Percentiles rank a stretch among this genome's conserved stretches.
phyloP scores from a whole-genome alignment of 2,329 filamentous ascomycete species.

The Aspergillus intermedius region DNA sequence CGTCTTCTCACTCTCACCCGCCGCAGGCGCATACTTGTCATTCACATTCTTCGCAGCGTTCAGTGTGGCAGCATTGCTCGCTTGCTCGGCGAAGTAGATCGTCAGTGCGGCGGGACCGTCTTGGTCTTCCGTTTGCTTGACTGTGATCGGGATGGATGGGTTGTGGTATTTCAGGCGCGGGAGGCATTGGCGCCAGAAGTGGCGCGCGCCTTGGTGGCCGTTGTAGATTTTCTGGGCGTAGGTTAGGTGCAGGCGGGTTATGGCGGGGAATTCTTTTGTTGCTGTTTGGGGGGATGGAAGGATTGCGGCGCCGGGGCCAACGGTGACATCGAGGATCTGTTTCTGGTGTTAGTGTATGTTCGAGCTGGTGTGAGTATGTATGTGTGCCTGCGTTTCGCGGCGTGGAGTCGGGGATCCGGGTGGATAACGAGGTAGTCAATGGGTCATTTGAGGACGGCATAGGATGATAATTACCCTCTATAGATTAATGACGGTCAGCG shows the following conservation, averaged over 20 bases:
- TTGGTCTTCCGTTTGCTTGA: conserved; percentile 61
- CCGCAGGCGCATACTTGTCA: conserved; percentile 30
- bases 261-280: conserved; percentile 29
- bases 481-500: conserved; percentile 6
- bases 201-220: conserved; percentile 50
- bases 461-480: conserved; percentile 22
- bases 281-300: conserved; percentile 49
- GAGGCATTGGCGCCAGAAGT: conserved; percentile 81
- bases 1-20: conserved; percentile 25
- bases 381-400: conserved; percentile 1
- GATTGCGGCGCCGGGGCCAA: conserved; percentile 75
- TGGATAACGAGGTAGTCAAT: background rate
- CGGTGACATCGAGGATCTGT: conserved; percentile 67
- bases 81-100: conserved; percentile 35
- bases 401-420: background rate
- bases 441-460: background rate
- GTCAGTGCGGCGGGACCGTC: conserved; percentile 33
- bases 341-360: conserved; percentile 3
- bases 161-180: conserved; percentile 93
- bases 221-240: conserved; percentile 39
- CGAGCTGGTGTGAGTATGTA: background rate
- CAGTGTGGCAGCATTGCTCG: conserved; percentile 23
- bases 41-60: conserved; percentile 15
- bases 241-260: conserved; percentile 39
- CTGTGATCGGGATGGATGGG: conserved; percentile 72